A percentile compares a stretch with the other conserved stretches of the same genome.
These are phyloP conservation scores for Candida vartiovaarae DNA, from an alignment of 805 yeast species.

Conservation along the genomic window DNA sequence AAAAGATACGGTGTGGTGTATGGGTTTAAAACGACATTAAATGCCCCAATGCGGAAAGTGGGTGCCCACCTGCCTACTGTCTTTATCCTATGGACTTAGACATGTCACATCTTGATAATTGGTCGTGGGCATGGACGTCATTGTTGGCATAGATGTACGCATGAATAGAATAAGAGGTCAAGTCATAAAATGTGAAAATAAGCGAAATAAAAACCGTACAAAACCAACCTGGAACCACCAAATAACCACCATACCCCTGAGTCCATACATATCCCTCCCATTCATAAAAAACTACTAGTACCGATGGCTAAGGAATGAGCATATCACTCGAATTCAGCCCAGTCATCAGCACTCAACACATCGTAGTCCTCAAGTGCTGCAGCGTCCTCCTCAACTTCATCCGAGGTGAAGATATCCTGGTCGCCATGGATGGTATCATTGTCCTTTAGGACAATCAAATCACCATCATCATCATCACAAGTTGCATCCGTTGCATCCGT, in stretches of 20 bases:
- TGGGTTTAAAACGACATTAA: background rate
- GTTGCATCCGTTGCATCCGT: too few species aligned
- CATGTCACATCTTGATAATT: too few species aligned
- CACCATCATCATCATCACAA: background rate
- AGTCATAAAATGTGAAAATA: background rate
- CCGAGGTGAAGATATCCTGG: background rate
- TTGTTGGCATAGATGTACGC: too few species aligned
- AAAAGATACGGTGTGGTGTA: background rate
- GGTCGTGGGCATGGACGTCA: too few species aligned
- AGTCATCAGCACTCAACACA: conserved; percentile 4
- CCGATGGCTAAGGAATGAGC: background rate
- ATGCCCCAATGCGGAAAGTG: background rate
- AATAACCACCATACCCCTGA: background rate
- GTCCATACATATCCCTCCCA: background rate
- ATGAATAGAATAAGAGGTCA: background rate
- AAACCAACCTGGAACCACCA: background rate
- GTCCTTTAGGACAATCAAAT: background rate
- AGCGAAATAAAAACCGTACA: background rate
- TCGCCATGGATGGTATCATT: background rate
- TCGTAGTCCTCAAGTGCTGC: conserved; percentile 3
- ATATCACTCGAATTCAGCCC: background rate
- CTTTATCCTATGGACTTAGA: too few species aligned
- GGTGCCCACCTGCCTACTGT: background rate
- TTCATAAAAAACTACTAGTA: background rate
- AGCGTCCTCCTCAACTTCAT: conserved; percentile 1